Evolutionary conservation across 305 asterid genomes (phyloP), one percentile per base, ranked within the genome.

Genomic region (Monarda citriodora): DNA sequence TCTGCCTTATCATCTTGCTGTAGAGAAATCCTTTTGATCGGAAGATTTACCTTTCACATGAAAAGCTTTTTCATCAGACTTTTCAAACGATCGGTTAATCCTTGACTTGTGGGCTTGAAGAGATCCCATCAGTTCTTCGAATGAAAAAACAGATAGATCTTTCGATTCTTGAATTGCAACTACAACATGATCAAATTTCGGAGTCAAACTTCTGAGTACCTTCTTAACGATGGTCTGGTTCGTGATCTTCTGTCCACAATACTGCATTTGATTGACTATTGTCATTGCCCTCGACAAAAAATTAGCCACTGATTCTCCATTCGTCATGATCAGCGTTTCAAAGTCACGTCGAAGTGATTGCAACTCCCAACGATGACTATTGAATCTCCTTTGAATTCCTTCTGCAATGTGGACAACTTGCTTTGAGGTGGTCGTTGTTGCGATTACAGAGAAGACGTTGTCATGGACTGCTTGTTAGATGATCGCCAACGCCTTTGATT

Each of bases 121-220:
- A 52, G 56, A 52, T 52, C 56, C 56, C 56, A 52, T 52, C 21
- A 26, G 38, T n/a, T 52, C 38, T 5, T 52, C 38, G 16, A 52
- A 52, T 15, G 56, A 14, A 52, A 52, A 5, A 7, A 26, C 21
- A 1, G 56, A 52, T 26, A 25, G 38, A 16, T 52, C 38, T 12
- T 50, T 50, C 0, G 55, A 50, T 12, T 50, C 55, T 5, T 50
- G 36, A 23, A 50, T 50, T 50, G 36, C 55, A 5, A 12, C 55
- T 13, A 50, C 55, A 0, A 23, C 36, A 25, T 50, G 55, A 50
- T 50, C n/a, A 25, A 50, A 50, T 4, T 50, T 50, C 23, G 55
- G 18, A 29, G 58, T 53, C 42, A 53, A 53, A 42, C 58, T 53
- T 53, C 58, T 31, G 13, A 52, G 57, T 16, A 52, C 21, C 57